Evolutionary conservation across 495 filamentous ascomycete genomes (phyloP).

Genomic region (Hyaloscypha bicolor): DNA sequence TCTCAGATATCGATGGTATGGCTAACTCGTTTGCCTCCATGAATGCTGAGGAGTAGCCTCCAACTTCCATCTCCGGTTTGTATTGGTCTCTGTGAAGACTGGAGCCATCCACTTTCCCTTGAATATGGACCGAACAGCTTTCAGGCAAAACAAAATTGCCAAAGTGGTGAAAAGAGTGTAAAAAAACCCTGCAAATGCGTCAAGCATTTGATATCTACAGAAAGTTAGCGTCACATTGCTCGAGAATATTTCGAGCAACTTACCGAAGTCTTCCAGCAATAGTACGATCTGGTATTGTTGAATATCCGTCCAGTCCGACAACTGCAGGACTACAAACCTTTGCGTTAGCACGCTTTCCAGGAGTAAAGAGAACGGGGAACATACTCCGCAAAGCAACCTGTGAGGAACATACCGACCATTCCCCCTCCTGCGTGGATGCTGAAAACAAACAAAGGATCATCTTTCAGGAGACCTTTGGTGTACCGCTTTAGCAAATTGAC

Average conservation of each 20-base stretch:
- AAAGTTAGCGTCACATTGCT: neutral
- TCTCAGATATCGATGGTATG: neutral
- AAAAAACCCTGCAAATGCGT: neutral
- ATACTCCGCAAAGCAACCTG: neutral
- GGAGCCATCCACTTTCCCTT: neutral
- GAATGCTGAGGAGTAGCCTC: neutral
- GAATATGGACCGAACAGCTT: neutral
- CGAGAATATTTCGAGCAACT: neutral
- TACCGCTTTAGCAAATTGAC: neutral
- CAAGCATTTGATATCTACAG: conserved; percentile 1
- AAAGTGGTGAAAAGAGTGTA: neutral
- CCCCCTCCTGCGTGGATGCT: neutral
- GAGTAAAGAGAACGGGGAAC: neutral
- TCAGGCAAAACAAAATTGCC: neutral
- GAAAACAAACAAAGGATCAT: neutral
- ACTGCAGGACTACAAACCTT: neutral
- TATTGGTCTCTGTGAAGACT: neutral
- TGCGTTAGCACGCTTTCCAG: neutral
- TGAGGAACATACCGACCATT: neutral
- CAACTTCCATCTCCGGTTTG: neutral
- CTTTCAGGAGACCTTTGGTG: neutral
- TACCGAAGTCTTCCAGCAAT: neutral
- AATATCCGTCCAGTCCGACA: neutral
- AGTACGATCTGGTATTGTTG: neutral
- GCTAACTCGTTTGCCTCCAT: neutral